A percentile compares a stretch with the other conserved stretches of the same genome.
Evolutionary conservation across 257 asterid species (phyloP).

Genomic region (Cynanchum wilfordii): DNA sequence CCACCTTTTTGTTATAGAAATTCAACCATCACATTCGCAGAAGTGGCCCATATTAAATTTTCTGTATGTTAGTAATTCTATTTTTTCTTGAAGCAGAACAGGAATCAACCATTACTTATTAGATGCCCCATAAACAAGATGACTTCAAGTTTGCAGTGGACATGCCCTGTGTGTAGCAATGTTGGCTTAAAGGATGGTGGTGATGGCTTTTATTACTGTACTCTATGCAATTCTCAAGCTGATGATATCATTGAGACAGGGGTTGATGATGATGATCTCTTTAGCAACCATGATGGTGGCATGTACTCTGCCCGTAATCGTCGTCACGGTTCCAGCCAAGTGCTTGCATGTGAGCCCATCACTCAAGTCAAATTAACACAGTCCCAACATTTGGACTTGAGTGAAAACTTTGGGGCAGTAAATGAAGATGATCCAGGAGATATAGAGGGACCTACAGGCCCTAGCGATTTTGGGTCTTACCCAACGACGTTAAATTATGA

Average conservation of each 20-base stretch:
- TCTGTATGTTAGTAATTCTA: not conserved
- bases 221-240: slow-evolving; percentile 47
- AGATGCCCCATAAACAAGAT: slow-evolving; percentile 4
- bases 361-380: slow-evolving; percentile 35
- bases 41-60: not conserved
- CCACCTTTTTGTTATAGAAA: not conserved
- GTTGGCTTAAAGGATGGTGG: slow-evolving; percentile 33
- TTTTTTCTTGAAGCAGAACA: not conserved
- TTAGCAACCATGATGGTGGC: slow-evolving; percentile 13
- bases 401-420: slow-evolving; percentile 16
- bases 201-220: slow-evolving; percentile 58
- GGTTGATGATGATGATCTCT: slow-evolving; percentile 43
- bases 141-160: slow-evolving; percentile 28
- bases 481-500: slow-evolving; percentile 29
- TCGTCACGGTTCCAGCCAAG: slow-evolving; percentile 29
- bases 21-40: not conserved
- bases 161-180: slow-evolving; percentile 45
- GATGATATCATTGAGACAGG: slow-evolving; percentile 47
- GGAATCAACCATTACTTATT: not conserved
- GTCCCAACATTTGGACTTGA: slow-evolving; percentile 37
- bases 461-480: slow-evolving; percentile 52
- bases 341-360: slow-evolving; percentile 28
- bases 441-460: slow-evolving; percentile 46
- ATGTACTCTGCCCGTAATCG: slow-evolving; percentile 30
- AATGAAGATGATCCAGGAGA: slow-evolving; percentile 24